Base-by-base conservation (phyloP, 1,139 yeast species). In the Diutina ranongensis region DNA sequence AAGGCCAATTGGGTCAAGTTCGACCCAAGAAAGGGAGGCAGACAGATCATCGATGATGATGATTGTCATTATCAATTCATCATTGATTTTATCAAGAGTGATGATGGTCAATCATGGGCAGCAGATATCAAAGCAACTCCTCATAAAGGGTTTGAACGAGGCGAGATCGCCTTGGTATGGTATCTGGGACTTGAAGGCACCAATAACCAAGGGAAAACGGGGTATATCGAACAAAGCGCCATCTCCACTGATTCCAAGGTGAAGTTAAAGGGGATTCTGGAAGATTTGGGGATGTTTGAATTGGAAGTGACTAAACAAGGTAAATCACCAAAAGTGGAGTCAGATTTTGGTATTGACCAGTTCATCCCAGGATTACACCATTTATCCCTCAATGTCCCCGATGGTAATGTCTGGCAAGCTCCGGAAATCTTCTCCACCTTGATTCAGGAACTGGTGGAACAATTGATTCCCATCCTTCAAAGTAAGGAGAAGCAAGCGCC, bases 21-120 rank as follows among this genome's bases (percentile, higher is more conserved):
- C 60, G 97, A 94, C 58, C 92, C 97, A 2, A 72, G 97, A 52
- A 51, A 64, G 22, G 99, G 98, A 32, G 98, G 99, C 0, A 68
- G 76, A 49, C 94, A 92, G 57, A 67, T 76, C 1, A 80, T 94
- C 36, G 67, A 71, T 42, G 98, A 92, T 59, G 61, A 65, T 21
- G n/a, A 13, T 18, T 75, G 78, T 51, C 78, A 78, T 48, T 61
- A 88, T 3, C 74, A 76, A 49, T 57, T 94, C 40, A 72, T 75
- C 1, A 78, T 87, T 7, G 86, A 83, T 51, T 85, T 88, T 60
- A 83, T 83, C 33, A 92, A 92, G 62, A 74, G 79, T 44, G 71
- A 64, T 3, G 84, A 80, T 52, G 89, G 86, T 0, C 74, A 76
- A 44, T 75, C 79, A 22, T 88, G 97, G 97, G 94, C 79, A 0